Base-by-base conservation (phyloP, 192 early-diverging fungal genomes). In the Rhizophagus clarus region DNA sequence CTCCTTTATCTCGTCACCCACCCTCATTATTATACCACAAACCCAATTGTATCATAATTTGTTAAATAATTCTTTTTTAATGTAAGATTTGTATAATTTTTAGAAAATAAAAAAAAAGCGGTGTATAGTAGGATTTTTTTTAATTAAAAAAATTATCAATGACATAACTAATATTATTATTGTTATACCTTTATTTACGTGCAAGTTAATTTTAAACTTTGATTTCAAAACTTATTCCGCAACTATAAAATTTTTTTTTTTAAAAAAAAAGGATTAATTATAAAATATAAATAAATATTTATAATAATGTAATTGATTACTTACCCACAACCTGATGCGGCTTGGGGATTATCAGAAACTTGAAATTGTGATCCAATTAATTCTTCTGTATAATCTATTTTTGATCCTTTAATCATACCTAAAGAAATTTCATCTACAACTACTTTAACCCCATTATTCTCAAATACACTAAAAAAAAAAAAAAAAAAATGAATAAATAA, bases 341-440 rank as follows among this genome's bases (percentile, higher is more conserved):
- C 90, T 72, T 94, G 89, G 3, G 95, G 94, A 76, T 95, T 96
- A 7, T 92, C 89, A 7, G 91, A 80, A 9, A 96, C 90, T 79
- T 92, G 84, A 79, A 96, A 96, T 11, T 92, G 88, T 14, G 90
- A 92, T 63, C 95, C 95, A 63, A 96, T 94, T 68, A 96, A 87
- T 77, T 94, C 90, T 81, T 94, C 91, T 37, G 91, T 91, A 84
- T 87, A 96, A 79, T 95, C 93, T 20, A 96, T 88, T 3, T 86
- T 89, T 24, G 95, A 93, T 7, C 95, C 95, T 32, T 88, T 86
- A 7, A 96, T 85, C 82, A 93, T 88, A 24, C 89, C 91, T 82
- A 96, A 84, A 60, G 94, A 94, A 47, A 92, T 83, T 20, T 84
- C 86, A 77, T 96, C 94, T 20, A 95, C 82, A 26, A 96, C 87